Evolutionary conservation across 169 alveolate genomes (phyloP).

Genomic region (Babesia ovata): DNA sequence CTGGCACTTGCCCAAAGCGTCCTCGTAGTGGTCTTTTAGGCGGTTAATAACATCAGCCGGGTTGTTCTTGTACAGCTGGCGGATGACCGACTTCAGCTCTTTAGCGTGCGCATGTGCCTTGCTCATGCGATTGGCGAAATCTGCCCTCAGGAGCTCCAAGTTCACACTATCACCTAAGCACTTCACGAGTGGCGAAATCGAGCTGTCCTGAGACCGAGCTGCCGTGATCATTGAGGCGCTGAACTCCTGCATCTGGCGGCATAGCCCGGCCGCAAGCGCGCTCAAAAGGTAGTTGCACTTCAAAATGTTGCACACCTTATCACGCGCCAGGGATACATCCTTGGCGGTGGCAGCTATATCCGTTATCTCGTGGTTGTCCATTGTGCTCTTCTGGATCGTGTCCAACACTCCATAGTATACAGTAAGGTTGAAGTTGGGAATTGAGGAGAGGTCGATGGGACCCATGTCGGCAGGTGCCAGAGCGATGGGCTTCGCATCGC

Average conservation of each 20-base stretch:
- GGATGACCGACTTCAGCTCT: constrained; percentile 8
- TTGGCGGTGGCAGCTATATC: neutral
- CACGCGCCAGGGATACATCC: constrained; percentile 9
- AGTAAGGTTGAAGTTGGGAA: constrained; percentile 16
- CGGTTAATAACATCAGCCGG: constrained; percentile 17
- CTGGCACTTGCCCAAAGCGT: constrained; percentile 2
- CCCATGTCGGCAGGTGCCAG: constrained; percentile 7
- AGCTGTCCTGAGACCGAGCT: constrained; percentile 14
- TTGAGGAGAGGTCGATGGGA: constrained; percentile 14
- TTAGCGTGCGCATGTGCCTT: constrained; percentile 17
- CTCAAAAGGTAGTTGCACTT: constrained; percentile 45
- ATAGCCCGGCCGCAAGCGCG: constrained; percentile 27
- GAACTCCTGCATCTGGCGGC: constrained; percentile 26
- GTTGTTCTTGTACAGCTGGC: constrained; percentile 13
- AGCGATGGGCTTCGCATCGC: constrained; percentile 22
- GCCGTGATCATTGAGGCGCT: neutral
- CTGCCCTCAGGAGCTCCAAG: constrained; percentile 15
- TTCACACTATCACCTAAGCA: constrained; percentile 10
- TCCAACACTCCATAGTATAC: constrained; percentile 28
- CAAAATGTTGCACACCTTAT: constrained; percentile 32
- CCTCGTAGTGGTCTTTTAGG: constrained; percentile 31
- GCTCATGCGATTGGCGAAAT: constrained; percentile 5
- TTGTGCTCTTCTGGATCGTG: constrained; percentile 19
- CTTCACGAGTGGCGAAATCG: neutral
- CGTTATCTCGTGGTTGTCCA: neutral